Percentiles rank a stretch among this genome's conserved stretches.
These are phyloP conservation scores for Raffaelea ambrosiae DNA, from an alignment of 2,329 filamentous ascomycete species.

Conservation along the genomic window DNA sequence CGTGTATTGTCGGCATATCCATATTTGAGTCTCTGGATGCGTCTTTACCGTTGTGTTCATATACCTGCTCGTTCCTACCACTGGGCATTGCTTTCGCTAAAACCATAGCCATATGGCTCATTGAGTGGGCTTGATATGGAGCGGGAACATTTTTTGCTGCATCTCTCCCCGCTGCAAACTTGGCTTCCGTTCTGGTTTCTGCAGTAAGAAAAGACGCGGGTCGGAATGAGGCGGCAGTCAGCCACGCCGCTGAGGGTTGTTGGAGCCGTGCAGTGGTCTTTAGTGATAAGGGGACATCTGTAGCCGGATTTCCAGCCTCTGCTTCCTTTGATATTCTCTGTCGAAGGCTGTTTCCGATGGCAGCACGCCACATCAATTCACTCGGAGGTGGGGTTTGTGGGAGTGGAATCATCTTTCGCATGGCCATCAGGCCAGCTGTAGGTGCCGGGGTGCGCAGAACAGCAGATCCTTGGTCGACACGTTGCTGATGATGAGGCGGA, in stretches of 20 bases:
- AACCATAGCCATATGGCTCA: too few species aligned
- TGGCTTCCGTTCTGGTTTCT: constrained; percentile 6
- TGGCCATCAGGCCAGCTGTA: too few species aligned
- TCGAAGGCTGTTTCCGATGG: constrained; percentile 55
- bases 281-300: constrained; percentile 12
- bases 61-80: too few species aligned
- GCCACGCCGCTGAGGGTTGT: background rate
- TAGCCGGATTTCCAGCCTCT: constrained; percentile 13
- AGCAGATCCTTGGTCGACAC: background rate
- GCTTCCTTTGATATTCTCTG: constrained; percentile 33
- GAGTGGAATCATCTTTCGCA: background rate
- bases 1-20: too few species aligned
- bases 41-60: too few species aligned
- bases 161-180: too few species aligned
- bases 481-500: background rate
- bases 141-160: too few species aligned
- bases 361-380: constrained; percentile 52
- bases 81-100: too few species aligned
- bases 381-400: constrained; percentile 10
- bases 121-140: too few species aligned
- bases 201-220: too few species aligned
- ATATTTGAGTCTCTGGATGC: too few species aligned
- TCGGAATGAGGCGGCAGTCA: background rate
- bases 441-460: background rate
- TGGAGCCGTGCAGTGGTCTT: background rate